Evolutionary conservation across 2,329 filamentous ascomycete genomes (phyloP).

Genomic region (Metarhizium robertsii): DNA sequence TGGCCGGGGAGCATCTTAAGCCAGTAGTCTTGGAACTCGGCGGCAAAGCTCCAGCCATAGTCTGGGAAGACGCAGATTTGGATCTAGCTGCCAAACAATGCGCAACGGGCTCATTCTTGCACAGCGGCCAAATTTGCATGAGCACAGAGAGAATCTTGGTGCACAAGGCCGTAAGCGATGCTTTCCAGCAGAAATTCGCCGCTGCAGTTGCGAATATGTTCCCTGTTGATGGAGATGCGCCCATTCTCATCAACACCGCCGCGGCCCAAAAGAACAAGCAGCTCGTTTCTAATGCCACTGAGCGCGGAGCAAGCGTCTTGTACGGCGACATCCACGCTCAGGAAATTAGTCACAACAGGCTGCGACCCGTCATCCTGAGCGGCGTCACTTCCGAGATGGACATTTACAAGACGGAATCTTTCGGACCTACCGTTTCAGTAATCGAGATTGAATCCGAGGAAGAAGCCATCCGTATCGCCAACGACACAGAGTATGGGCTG

Average conservation of each 20-base stretch:
- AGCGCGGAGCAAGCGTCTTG: slow-evolving; percentile 52
- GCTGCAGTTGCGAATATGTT: slow-evolving; percentile 32
- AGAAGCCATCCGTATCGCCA: slow-evolving; percentile 64
- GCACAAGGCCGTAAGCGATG: slow-evolving; percentile 34
- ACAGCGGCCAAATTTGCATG: slow-evolving; percentile 81
- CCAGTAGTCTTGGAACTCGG: slow-evolving; percentile 74
- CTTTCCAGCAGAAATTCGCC: slow-evolving; percentile 37
- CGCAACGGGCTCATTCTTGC: slow-evolving; percentile 60
- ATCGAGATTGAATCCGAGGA: slow-evolving; percentile 59
- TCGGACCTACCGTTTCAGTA: slow-evolving; percentile 65
- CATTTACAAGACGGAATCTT: slow-evolving; percentile 65
- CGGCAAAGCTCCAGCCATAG: slow-evolving; percentile 70
- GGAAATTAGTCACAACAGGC: slow-evolving; percentile 25
- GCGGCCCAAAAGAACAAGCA: slow-evolving; percentile 57
- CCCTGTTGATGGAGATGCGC: slow-evolving; percentile 50
- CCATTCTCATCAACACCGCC: slow-evolving; percentile 59
- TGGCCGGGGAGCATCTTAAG: slow-evolving; percentile 67
- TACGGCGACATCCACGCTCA: slow-evolving; percentile 25
- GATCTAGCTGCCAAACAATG: slow-evolving; percentile 60
- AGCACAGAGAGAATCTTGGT: slow-evolving; percentile 65
- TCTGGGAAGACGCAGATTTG: slow-evolving; percentile 72
- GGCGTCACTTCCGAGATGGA: slow-evolving; percentile 58
- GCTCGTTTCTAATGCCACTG: slow-evolving; percentile 57
- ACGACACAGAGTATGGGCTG: slow-evolving; percentile 75
- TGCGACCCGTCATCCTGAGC: slow-evolving; percentile 60